Evolutionary conservation across 1,139 yeast genomes (phyloP).

Genomic region (Lizanozyma gosingica): DNA sequence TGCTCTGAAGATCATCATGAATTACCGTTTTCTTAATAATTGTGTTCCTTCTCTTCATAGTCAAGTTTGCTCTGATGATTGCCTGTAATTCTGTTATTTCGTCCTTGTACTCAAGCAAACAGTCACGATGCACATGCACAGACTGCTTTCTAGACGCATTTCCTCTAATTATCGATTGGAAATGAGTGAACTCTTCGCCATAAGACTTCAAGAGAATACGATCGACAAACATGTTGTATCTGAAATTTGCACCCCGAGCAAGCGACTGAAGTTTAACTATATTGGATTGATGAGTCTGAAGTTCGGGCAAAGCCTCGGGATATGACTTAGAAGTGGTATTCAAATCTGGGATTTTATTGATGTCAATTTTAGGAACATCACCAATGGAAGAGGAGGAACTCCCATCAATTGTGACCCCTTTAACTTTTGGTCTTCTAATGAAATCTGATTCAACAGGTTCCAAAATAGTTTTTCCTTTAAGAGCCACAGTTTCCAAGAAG

Average conservation of each 20-base stretch:
- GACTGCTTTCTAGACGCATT: constrained; percentile 13
- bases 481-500: background rate
- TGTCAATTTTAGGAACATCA: background rate
- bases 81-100: constrained; percentile 32
- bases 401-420: background rate
- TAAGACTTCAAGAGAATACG: constrained; percentile 50
- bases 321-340: constrained; percentile 7
- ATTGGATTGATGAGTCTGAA: constrained; percentile 16
- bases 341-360: constrained; percentile 5
- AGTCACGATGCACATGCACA: constrained; percentile 32
- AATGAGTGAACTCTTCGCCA: constrained; percentile 32
- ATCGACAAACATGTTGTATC: constrained; percentile 56
- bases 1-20: constrained; percentile 13
- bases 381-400: background rate
- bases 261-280: constrained; percentile 48
- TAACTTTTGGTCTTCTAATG: background rate
- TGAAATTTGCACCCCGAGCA: constrained; percentile 54
- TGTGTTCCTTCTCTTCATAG: constrained; percentile 7
- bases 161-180: constrained; percentile 12
- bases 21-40: constrained; percentile 7
- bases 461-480: background rate
- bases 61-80: constrained; percentile 19
- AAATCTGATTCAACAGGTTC: background rate
- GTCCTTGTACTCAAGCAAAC: constrained; percentile 16
- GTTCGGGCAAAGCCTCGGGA: constrained; percentile 10